A percentile compares a stretch with the other conserved stretches of the same genome.
phyloP scores from a whole-genome alignment of 306 rosid species.

The Acacia crassicarpa region DNA sequence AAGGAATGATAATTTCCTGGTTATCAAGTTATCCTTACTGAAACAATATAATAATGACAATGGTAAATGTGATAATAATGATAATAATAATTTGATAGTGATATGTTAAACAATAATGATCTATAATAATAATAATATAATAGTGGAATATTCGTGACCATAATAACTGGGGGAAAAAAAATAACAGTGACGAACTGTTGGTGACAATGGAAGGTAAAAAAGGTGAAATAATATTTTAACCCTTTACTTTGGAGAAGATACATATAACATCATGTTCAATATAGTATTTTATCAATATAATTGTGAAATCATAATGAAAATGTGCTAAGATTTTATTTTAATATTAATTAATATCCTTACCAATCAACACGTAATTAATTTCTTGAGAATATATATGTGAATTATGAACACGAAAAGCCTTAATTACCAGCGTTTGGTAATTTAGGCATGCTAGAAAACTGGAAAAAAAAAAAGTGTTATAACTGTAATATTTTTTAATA shows the following conservation, averaged over 20 bases:
- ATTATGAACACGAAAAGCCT: not conserved
- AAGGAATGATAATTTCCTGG: not conserved
- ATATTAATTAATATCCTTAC: not conserved
- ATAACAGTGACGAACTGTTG: not conserved
- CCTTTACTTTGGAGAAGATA: not conserved
- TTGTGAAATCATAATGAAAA: not conserved
- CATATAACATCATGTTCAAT: not conserved
- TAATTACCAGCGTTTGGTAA: not conserved
- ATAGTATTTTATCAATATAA: not conserved
- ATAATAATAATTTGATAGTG: constrained; percentile 7
- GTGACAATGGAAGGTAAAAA: not conserved
- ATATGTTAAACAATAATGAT: constrained; percentile 6
- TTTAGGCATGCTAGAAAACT: not conserved
- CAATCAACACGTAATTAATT: not conserved
- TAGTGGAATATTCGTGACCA: not conserved
- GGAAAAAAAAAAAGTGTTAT: too few relatives aligned
- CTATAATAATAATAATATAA: too few relatives aligned
- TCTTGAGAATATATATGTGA: not conserved
- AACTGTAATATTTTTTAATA: too few relatives aligned
- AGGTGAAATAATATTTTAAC: not conserved
- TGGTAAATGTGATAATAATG: not conserved
- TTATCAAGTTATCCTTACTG: not conserved
- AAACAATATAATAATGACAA: constrained; percentile 1
- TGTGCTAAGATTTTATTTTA: not conserved
- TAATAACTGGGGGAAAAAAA: not conserved